Base-by-base conservation (phyloP, 345 rosid species). In the Cochlearia excelsa region DNA sequence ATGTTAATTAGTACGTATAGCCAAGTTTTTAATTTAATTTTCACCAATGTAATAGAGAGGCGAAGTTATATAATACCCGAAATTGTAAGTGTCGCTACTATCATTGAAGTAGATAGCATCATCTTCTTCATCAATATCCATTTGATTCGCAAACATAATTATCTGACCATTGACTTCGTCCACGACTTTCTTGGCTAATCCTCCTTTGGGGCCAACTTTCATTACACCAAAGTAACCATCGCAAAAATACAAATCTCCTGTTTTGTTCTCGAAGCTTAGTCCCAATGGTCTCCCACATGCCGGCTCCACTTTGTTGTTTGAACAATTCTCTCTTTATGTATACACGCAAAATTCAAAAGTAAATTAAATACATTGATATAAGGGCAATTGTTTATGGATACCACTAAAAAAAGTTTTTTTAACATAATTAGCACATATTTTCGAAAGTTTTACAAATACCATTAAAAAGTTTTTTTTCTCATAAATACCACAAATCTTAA, bases 201-300 rank as follows among this genome's bases (percentile, higher is more conserved):
- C 90, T 37, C 88, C 94, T 2, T 59, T 60, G 9, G 88, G 85
- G 3, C 93, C 94, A 11, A 83, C 88, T 7, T 79, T 86, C 54
- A 71, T 67, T 30, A 88, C 56, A 53, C 94, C 93, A 7, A 75
- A 72, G 70, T 85, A 88, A 4, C 85, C 84, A 68, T 85, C 96
- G 4, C 86, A 83, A 48, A 80, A 82, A 68, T 88, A 88, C 41
- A 85, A 81, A 61, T 80, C 84, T 59, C 96, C 91, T 2, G 81
- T 58, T 74, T 66, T 76, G 40, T 77, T 77, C 59, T 83, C 79
- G 27, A 85, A 88, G 60, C 79, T 77, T 26, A 88, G 54, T 50
- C 96, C 93, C 34, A 85, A 65, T 2, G 93, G 90, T 63, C 96
- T 85, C 39, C 93, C 96, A 76, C 94, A 88, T 1, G 78, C 27